Conservation (phyloP, 2,329 filamentous ascomycete genomes). For the Metarhizium rileyi region DNA sequence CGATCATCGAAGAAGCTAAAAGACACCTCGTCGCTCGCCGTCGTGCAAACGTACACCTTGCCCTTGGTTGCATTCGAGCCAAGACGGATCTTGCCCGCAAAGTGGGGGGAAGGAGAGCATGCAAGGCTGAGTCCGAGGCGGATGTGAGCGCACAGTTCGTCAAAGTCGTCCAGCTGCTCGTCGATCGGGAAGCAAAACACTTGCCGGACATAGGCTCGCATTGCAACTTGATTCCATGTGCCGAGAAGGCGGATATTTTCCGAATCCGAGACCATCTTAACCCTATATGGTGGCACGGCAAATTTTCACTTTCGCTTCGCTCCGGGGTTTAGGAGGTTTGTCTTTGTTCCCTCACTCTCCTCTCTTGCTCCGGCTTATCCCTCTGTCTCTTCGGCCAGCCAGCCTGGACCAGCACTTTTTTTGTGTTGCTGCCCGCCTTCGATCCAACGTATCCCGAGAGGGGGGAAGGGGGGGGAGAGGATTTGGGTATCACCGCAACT, state of each 20-base stretch:
- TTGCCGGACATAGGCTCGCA: constrained; percentile 11
- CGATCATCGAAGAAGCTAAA: constrained; percentile 11
- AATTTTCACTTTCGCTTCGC: background rate
- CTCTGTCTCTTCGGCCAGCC: too few relatives aligned
- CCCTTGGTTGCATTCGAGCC: constrained; percentile 7
- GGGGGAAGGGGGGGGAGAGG: background rate
- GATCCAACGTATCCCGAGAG: background rate
- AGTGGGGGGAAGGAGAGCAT: constrained; percentile 15
- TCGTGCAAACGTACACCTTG: constrained; percentile 12
- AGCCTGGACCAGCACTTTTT: background rate
- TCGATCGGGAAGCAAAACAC: constrained; percentile 10
- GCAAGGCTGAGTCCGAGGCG: constrained; percentile 7
- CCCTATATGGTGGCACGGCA: background rate
- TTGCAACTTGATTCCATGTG: constrained; percentile 11
- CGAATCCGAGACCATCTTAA: background rate
- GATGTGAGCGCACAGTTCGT: constrained; percentile 4
- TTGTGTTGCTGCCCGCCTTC: background rate
- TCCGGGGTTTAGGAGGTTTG: background rate
- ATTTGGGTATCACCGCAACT: background rate
- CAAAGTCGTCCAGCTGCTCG: background rate
- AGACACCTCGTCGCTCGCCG: constrained; percentile 11
- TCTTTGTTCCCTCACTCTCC: background rate
- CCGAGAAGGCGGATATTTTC: background rate
- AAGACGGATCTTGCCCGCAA: constrained; percentile 18
- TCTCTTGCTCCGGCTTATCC: too few relatives aligned